Conservation (phyloP, 306 rosid genomes). For the Trifolium dubium region DNA sequence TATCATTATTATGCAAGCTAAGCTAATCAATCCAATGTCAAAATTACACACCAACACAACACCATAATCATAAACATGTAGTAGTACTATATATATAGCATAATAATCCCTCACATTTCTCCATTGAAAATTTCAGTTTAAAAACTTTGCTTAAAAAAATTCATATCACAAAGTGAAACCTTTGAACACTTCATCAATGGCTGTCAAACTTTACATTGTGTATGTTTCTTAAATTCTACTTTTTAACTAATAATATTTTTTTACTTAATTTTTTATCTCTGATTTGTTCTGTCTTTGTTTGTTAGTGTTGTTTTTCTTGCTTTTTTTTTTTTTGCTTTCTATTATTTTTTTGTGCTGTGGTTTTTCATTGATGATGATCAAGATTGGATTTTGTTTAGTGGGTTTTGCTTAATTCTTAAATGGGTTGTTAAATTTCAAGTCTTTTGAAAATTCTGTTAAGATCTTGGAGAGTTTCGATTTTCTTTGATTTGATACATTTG, state of each 20-base stretch:
- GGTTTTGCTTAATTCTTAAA: conserved; percentile 37
- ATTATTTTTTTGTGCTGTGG: neutral
- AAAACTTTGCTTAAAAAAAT: neutral
- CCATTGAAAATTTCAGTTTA: conserved; percentile 42
- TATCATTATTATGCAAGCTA: conserved; percentile 31
- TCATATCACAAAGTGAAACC: conserved; percentile 22
- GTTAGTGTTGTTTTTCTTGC: conserved; percentile 5
- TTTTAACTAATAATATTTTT: neutral
- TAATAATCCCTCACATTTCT: conserved; percentile 5
- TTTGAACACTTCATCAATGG: conserved; percentile 61
- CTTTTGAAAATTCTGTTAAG: conserved; percentile 24
- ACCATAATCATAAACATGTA: conserved; percentile 6
- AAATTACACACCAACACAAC: conserved; percentile 30
- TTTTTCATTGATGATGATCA: conserved; percentile 18
- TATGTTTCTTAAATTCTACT: conserved; percentile 44
- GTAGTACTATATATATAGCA: conserved; percentile 38
- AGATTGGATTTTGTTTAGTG: conserved; percentile 31
- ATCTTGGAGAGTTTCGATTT: conserved; percentile 33
- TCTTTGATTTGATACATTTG: conserved; percentile 38
- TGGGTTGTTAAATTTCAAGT: conserved; percentile 28
- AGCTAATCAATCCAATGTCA: conserved; percentile 34
- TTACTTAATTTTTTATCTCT: conserved; percentile 9
- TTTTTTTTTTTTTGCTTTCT: neutral
- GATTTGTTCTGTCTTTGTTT: conserved; percentile 36
- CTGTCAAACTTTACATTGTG: conserved; percentile 92